Base-by-base conservation (phyloP, 164 flowering plant genomes). In the Vitis rupestris region DNA sequence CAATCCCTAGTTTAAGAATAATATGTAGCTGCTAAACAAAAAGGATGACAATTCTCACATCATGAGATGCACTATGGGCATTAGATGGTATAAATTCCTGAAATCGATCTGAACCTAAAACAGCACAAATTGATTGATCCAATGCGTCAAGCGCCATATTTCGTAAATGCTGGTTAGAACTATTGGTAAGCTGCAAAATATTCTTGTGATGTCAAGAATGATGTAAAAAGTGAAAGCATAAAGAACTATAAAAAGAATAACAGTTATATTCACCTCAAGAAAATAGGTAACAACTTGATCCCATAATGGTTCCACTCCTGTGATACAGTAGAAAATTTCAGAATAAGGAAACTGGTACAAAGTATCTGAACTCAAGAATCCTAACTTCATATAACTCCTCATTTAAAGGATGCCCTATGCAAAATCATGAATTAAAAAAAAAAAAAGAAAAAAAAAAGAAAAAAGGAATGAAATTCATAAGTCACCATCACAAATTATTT, bases 261-360 rank as follows among this genome's bases (percentile, higher is more conserved):
- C 10, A 17, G 19, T 31, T 27, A 61, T 63, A 37, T 72, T 85
- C 70, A 96, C 99, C 99, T 91, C 97, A 74, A 96, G 85, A 69
- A 96, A 90, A 78, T 93, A 98, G 55, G 83, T 82, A 76, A 93
- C 88, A 50, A 93, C 90, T 76, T 86, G 88, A 77, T 93, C 92
- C 99, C 98, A 96, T 70, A 96, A 73, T 64, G 97, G 94, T 81
- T 91, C 87, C 77, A 90, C 92, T 74, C 99, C 99, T 93, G 83
- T 56, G 61, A 61, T 7, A 64, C 10, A 49, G 16, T 29, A 61
- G 63, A 50, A 12, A 23, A 55, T 44, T 47, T 23, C 30, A 61
- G 47, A 59, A 68, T 54, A 9, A 47, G 56, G 29, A n/a, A 68
- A 67, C 63, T 52, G 14, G 55, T 3, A 7, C 44, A 37, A 37